A percentile compares a stretch with the other conserved stretches of the same genome.
phyloP scores from a whole-genome alignment of 2,329 filamentous ascomycete species.

The Exophiala lecanii-corni region DNA sequence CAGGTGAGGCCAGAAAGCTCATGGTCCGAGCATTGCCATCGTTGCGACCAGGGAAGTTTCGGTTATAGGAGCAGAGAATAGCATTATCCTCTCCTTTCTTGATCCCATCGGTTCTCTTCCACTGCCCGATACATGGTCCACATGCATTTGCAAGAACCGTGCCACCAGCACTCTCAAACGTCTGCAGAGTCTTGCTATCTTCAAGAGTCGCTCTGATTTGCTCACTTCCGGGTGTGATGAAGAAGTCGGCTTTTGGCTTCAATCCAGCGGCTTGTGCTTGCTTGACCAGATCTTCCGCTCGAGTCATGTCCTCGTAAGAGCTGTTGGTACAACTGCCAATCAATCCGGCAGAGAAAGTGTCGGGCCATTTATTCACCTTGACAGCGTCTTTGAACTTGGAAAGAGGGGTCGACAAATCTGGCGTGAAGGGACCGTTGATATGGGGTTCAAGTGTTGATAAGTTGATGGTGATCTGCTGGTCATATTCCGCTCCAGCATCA shows the following conservation, averaged over 20 bases:
- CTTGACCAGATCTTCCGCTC: slow-evolving; percentile 86
- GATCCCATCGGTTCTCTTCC: slow-evolving; percentile 84
- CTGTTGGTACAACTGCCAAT: slow-evolving; percentile 99
- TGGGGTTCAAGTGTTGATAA: slow-evolving; percentile 87
- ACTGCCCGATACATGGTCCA: slow-evolving; percentile 80
- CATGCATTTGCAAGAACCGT: slow-evolving; percentile 92
- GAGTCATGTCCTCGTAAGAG: slow-evolving; percentile 98
- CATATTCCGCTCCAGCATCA: slow-evolving; percentile 79
- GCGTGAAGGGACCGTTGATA: slow-evolving; percentile 95
- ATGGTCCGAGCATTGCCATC: slow-evolving; percentile 95
- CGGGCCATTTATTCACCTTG: slow-evolving; percentile 76
- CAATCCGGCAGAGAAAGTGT: slow-evolving; percentile 83
- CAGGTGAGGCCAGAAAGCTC: slow-evolving; percentile 97
- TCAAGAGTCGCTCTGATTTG: slow-evolving; percentile 93
- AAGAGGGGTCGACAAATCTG: slow-evolving; percentile 87
- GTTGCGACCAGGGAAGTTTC: slow-evolving; percentile 95
- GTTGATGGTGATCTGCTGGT: slow-evolving; percentile 85
- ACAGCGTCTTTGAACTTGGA: slow-evolving; percentile 85
- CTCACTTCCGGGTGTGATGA: slow-evolving; percentile 93
- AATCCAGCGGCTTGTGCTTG: slow-evolving; percentile 86
- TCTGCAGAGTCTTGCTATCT: slow-evolving; percentile 78
- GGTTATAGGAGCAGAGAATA: slow-evolving; percentile 96
- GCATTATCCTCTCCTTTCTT: slow-evolving; percentile 83
- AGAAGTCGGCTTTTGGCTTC: slow-evolving; percentile 85
- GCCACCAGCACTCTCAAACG: slow-evolving; percentile 81